Conservation (phyloP, 225 moss, liverwort and hornwort species). For the Climacium dendroides region DNA sequence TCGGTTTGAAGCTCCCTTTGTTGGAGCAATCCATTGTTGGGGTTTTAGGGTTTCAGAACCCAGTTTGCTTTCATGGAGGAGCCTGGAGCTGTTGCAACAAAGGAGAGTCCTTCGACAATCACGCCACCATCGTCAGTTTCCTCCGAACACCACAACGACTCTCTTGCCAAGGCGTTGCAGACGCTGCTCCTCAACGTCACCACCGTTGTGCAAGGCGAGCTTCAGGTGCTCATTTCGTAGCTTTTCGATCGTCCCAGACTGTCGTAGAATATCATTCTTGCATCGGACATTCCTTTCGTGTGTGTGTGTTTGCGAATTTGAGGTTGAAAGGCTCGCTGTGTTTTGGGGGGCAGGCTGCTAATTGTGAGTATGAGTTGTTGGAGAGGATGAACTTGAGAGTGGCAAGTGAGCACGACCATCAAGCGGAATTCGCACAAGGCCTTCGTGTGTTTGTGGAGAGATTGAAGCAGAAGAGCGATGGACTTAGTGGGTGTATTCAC, state of each 20-base stretch:
- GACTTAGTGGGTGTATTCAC: slow-evolving; percentile 28
- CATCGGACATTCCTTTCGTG: neutral
- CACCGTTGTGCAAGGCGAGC: slow-evolving; percentile 58
- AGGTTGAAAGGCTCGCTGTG: neutral
- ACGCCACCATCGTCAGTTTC: neutral
- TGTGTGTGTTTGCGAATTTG: neutral
- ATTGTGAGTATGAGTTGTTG: slow-evolving; percentile 62
- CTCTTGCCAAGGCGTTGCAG: slow-evolving; percentile 34
- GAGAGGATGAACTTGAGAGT: slow-evolving; percentile 80
- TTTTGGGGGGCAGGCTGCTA: slow-evolving; percentile 21
- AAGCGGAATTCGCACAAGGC: slow-evolving; percentile 63
- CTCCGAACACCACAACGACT: neutral
- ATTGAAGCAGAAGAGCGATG: slow-evolving; percentile 62
- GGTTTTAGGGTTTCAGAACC: neutral
- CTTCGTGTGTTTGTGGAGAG: slow-evolving; percentile 65
- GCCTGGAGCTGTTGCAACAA: neutral
- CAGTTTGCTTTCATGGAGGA: neutral
- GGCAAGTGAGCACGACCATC: slow-evolving; percentile 66
- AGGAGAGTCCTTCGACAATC: neutral
- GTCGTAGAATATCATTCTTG: neutral
- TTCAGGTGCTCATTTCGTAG: slow-evolving; percentile 24
- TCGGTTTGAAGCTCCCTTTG: neutral
- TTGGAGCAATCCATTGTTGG: neutral
- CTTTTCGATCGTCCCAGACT: neutral
- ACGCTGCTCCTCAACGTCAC: slow-evolving; percentile 53